phyloP scores from a whole-genome alignment of 2,329 filamentous ascomycete genomes.

The Bipolaris gigantea region DNA sequence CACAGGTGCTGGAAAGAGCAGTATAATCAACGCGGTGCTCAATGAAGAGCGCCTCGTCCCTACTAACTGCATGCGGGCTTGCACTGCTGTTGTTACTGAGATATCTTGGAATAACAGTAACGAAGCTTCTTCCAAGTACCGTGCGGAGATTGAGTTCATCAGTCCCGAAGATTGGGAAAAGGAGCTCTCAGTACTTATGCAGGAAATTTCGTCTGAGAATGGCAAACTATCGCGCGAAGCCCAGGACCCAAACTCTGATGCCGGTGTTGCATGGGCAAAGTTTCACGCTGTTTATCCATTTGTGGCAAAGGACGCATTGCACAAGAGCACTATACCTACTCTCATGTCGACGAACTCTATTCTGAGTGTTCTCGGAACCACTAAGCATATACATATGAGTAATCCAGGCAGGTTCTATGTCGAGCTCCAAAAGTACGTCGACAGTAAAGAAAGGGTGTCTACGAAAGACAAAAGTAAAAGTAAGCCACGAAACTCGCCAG shows the following conservation, averaged over 20 bases:
- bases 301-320: slow-evolving; percentile 47
- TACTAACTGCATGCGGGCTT: slow-evolving; percentile 63
- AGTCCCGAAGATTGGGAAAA: slow-evolving; percentile 54
- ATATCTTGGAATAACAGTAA: slow-evolving; percentile 58
- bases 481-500: slow-evolving; percentile 30
- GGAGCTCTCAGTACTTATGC: slow-evolving; percentile 55
- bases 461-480: slow-evolving; percentile 34
- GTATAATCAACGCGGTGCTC: slow-evolving; percentile 64
- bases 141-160: slow-evolving; percentile 63
- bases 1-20: slow-evolving; percentile 65
- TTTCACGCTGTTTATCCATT: slow-evolving; percentile 54
- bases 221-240: slow-evolving; percentile 46
- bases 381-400: slow-evolving; percentile 45
- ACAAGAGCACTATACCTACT: slow-evolving; percentile 40
- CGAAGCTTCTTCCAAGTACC: slow-evolving; percentile 49
- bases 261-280: slow-evolving; percentile 55
- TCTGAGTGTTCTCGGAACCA: slow-evolving; percentile 51
- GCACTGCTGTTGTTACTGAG: slow-evolving; percentile 64
- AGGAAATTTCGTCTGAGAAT: slow-evolving; percentile 51
- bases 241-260: slow-evolving; percentile 51
- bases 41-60: slow-evolving; percentile 62
- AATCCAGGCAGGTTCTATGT: slow-evolving; percentile 50
- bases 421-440: slow-evolving; percentile 55
- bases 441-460: slow-evolving; percentile 56
- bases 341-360: slow-evolving; percentile 51